These are phyloP conservation scores for Cryomyces minteri DNA, from an alignment of 495 filamentous ascomycete genomes.

Conservation along the genomic window DNA sequence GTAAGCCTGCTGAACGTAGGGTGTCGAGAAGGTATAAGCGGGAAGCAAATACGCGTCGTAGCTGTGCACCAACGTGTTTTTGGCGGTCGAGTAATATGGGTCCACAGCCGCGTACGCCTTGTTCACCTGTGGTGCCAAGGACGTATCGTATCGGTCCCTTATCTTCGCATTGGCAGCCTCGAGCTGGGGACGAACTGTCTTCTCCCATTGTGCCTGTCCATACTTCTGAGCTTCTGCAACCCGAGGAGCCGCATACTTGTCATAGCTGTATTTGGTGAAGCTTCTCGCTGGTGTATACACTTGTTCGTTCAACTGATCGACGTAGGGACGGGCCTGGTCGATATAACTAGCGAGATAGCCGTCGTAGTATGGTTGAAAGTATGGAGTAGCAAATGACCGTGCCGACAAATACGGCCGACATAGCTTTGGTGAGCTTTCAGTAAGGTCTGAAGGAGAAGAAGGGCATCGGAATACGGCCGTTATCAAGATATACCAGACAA, in stretches of 20 bases:
- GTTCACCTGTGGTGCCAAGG: conserved; percentile 56
- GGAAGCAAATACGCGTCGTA: conserved; percentile 61
- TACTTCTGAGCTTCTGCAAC: conserved; percentile 46
- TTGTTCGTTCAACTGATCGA: conserved; percentile 40
- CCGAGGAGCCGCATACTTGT: conserved; percentile 60
- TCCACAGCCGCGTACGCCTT: conserved; percentile 32
- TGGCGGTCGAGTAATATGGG: conserved; percentile 55
- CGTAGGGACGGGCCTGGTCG: conserved; percentile 57
- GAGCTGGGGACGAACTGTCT: conserved; percentile 54
- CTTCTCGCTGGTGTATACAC: conserved; percentile 47
- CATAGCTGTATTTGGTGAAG: conserved; percentile 42
- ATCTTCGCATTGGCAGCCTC: conserved; percentile 38
- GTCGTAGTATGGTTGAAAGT: conserved; percentile 75
- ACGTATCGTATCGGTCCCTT: conserved; percentile 44
- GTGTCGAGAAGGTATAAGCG: conserved; percentile 48
- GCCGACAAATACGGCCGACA: conserved; percentile 70
- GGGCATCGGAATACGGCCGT: conserved; percentile 76
- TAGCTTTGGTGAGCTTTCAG: conserved; percentile 51
- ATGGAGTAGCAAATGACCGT: conserved; percentile 49
- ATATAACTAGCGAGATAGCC: conserved; percentile 69
- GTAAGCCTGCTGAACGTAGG: conserved; percentile 58
- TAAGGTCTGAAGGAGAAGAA: conserved; percentile 41
- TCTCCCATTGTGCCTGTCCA: conserved; percentile 56
- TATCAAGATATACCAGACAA: conserved; percentile 63
- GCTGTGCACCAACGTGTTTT: conserved; percentile 37